Percentiles rank a stretch among this genome's conserved stretches.
Conservation (phyloP, 2,329 filamentous ascomycete species). For the Aspergillus spinulosporus region DNA sequence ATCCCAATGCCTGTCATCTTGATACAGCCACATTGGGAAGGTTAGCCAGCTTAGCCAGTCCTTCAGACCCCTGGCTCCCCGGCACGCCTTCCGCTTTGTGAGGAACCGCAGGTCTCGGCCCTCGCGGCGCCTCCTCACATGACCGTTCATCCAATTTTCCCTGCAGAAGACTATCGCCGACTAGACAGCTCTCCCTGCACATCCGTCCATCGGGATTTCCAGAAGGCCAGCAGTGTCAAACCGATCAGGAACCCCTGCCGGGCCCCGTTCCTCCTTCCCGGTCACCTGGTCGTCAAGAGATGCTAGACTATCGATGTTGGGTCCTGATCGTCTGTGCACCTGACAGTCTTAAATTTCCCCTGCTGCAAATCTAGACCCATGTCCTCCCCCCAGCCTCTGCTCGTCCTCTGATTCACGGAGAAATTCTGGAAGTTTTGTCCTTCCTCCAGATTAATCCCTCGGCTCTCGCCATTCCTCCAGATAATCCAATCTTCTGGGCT, state of each 20-base stretch:
- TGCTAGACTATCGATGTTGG: constrained; percentile 1
- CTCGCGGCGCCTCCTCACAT: constrained; percentile 3
- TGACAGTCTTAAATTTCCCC: constrained; percentile 11
- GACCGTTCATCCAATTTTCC: neutral
- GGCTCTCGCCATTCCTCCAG: neutral
- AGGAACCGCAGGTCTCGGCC: neutral
- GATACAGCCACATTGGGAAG: neutral
- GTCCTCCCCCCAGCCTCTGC: constrained; percentile 4
- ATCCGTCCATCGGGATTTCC: constrained; percentile 5
- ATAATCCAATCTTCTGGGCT: constrained; percentile 1
- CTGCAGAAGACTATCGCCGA: constrained; percentile 8
- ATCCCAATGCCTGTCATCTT: neutral
- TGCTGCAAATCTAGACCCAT: constrained; percentile 10
- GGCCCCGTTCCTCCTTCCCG: constrained; percentile 1
- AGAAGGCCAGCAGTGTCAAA: constrained; percentile 1
- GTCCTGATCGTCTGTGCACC: constrained; percentile 16
- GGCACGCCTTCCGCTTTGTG: neutral
- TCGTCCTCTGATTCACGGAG: constrained; percentile 25
- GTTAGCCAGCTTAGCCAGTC: constrained; percentile 2
- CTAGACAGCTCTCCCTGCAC: neutral
- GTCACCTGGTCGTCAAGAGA: neutral
- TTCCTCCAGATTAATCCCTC: neutral
- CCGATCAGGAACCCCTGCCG: neutral
- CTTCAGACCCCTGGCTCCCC: neutral
- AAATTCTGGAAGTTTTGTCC: constrained; percentile 18